Percentiles rank a stretch among this genome's conserved stretches.
Conservation (phyloP, 257 asterid species). For the Nyctanthes arbortristis region DNA sequence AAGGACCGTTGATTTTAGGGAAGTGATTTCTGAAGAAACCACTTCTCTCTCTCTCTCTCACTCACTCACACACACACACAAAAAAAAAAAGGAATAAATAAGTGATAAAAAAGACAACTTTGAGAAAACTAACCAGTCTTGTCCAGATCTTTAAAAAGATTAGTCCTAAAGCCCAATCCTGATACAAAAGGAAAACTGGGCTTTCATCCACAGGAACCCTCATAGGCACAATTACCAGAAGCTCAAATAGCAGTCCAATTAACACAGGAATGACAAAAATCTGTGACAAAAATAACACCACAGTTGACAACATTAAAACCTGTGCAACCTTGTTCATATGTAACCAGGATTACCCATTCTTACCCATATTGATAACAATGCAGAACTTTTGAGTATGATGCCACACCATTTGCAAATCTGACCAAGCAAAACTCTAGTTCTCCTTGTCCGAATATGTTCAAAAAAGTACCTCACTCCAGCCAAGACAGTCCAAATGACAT, state of each 20-base stretch:
- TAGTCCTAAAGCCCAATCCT: slow-evolving; percentile 98
- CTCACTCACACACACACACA: too few relatives aligned
- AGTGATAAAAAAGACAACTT: neutral
- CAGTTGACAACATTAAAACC: slow-evolving; percentile 9
- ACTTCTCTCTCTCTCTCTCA: too few relatives aligned
- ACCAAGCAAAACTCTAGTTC: slow-evolving; percentile 57
- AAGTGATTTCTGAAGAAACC: neutral
- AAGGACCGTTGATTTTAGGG: neutral
- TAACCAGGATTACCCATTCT: slow-evolving; percentile 24
- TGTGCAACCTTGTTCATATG: neutral
- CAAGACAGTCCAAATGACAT: slow-evolving; percentile 89
- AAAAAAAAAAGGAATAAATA: neutral
- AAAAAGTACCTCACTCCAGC: slow-evolving; percentile 87
- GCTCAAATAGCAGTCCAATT: slow-evolving; percentile 94
- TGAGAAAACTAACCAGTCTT: slow-evolving; percentile 69
- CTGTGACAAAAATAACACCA: slow-evolving; percentile 37
- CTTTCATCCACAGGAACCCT: slow-evolving; percentile 97
- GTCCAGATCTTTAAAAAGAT: slow-evolving; percentile 98
- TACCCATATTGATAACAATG: slow-evolving; percentile 90
- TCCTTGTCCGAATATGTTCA: slow-evolving; percentile 73
- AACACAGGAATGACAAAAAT: slow-evolving; percentile 87
- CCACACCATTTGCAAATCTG: slow-evolving; percentile 93
- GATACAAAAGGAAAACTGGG: slow-evolving; percentile 94
- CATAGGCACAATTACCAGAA: slow-evolving; percentile 95
- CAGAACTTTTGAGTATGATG: slow-evolving; percentile 81